These are phyloP conservation scores for Cymodocea nodosa DNA, from an alignment of 116 monocot species.

Conservation along the genomic window DNA sequence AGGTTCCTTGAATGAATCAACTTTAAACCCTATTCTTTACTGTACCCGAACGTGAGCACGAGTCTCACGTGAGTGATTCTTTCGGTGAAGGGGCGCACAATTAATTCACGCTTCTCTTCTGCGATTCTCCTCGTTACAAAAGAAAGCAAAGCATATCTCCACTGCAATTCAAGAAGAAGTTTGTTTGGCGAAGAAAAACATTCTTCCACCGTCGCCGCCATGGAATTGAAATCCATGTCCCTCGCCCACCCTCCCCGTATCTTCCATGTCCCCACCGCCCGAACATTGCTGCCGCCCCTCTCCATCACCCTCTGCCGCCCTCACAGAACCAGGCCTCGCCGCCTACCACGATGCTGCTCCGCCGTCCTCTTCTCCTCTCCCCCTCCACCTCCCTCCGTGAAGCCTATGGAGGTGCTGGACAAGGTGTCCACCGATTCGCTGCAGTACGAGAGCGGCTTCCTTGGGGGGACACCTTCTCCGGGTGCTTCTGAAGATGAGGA, in stretches of 20 bases:
- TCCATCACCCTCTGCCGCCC: background rate
- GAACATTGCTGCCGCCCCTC: background rate
- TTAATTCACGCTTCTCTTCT: no score
- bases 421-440: slow-evolving; percentile 49
- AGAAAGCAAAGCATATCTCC: no score
- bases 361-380: background rate
- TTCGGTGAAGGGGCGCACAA: no score
- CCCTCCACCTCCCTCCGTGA: background rate
- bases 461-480: slow-evolving; percentile 49
- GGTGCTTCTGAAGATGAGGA: no score
- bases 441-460: slow-evolving; percentile 71
- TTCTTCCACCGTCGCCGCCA: background rate
- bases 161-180: no score
- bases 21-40: no score
- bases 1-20: no score
- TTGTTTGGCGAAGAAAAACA: no score
- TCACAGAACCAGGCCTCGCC: background rate
- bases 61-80: no score
- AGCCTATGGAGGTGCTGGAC: slow-evolving; percentile 1
- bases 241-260: background rate
- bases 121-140: no score
- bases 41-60: no score
- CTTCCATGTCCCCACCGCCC: background rate
- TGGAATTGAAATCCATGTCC: background rate
- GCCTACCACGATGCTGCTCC: background rate